Evolutionary conservation across 176 grass and related monocot species (phyloP), one percentile per base, ranked within the genome.

Genomic region (Paspalum notatum): DNA sequence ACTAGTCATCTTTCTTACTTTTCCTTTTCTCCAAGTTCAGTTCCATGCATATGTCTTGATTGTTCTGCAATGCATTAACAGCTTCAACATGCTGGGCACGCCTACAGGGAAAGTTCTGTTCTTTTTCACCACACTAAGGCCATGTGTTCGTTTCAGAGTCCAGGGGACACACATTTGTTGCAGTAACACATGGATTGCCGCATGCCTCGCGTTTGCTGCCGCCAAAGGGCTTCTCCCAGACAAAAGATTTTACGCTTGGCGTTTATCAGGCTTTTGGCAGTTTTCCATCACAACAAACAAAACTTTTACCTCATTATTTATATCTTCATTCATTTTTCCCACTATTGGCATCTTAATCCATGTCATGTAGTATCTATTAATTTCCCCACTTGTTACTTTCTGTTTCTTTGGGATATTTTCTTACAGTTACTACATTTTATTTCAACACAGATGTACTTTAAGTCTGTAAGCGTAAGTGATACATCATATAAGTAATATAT

Each of bases 351-450:
- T 60, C 50, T 38, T 60, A 44, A 74, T 26, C 44, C 25, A 32
- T 32, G 32, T 32, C 12, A 3, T 5, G 54, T 5, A 64, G 21
- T 49, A 79, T 27, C n/a, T 70, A 20, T 41, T 27, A 75, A 17
- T 50, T 70, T 18, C 48, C 52, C 38, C 44, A 44, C 49, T 45
- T 15, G 68, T 46, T 75, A 57, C 14, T 86, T 69, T 66, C 48
- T 8, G 7, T 59, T 85, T 65, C 67, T 59, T n/a, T 51, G 22
- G 46, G 44, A 80, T 74, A 53, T 50, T 74, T 74, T 49, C 52
- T 75, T 78, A 17, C 10, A 62, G 54, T 82, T 72, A 71, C 13
- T 68, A 68, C 37, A 74, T 74, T 75, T 75, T 59, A 50, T 81
- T 62, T 55, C 58, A 83, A 62, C 61, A 41, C 21, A 79, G 17